Percentiles rank a stretch among this genome's conserved stretches.
Evolutionary conservation across 108 stramenopile species (phyloP).

Genomic region (Phaeodactylum tricornutum): DNA sequence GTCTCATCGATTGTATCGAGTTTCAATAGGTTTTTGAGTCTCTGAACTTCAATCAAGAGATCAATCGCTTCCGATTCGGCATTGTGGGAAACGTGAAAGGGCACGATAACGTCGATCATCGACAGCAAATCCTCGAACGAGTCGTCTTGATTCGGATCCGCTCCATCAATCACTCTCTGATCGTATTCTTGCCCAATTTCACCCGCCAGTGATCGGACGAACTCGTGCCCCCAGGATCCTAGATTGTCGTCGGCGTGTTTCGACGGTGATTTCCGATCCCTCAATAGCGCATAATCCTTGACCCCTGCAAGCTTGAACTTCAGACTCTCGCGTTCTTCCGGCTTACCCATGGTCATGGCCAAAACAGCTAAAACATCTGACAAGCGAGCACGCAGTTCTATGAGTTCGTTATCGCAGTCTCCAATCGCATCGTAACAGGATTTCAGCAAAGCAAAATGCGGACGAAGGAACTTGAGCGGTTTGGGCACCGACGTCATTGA

Average conservation of each 20-base stretch:
- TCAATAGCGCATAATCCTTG: constrained; percentile 59
- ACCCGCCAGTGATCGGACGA: constrained; percentile 89
- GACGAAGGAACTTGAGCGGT: constrained; percentile 97
- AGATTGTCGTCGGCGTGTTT: constrained; percentile 64
- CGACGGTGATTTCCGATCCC: constrained; percentile 19
- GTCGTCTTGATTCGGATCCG: constrained; percentile 65
- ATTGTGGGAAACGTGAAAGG: constrained; percentile 95
- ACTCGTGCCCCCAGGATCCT: constrained; percentile 98
- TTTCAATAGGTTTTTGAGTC: constrained; percentile 70
- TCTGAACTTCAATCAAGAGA: constrained; percentile 93
- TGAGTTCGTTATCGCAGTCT: too few species aligned
- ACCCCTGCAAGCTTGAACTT: constrained; percentile 85
- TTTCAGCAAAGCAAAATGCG: constrained; percentile 85
- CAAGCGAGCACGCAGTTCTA: constrained; percentile 67
- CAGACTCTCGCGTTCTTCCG: constrained; percentile 83
- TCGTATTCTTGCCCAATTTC: constrained; percentile 97
- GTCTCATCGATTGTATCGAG: constrained; percentile 82
- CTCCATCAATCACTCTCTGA: constrained; percentile 60
- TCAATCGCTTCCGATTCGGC: constrained; percentile 99
- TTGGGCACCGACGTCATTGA: constrained; percentile 99
- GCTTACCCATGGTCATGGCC: constrained; percentile 94
- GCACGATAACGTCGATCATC: constrained; percentile 96
- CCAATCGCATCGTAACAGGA: constrained; percentile 47
- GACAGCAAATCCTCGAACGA: constrained; percentile 64
- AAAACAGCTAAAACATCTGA: constrained; percentile 95